Conservation (phyloP, 139 green algal species). For the Picochlorum sp. region DNA sequence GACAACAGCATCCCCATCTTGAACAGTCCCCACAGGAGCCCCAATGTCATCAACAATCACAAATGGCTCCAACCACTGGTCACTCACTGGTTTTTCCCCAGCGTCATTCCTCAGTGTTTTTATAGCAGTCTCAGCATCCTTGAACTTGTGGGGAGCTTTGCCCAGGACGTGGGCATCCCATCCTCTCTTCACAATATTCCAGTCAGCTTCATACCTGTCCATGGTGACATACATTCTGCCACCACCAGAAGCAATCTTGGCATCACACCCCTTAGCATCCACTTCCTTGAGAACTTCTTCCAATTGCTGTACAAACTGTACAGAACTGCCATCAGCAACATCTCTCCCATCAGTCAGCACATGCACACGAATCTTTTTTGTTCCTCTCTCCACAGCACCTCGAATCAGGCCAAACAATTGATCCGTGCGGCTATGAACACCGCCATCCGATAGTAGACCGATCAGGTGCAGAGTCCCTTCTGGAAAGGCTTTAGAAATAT, state of each 20-base stretch:
- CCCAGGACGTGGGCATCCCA: constrained; percentile 91
- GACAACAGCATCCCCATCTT: constrained; percentile 33
- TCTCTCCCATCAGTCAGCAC: constrained; percentile 89
- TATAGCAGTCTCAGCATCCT: constrained; percentile 19
- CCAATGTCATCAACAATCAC: constrained; percentile 72
- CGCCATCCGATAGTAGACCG: constrained; percentile 84
- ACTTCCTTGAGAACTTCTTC: constrained; percentile 49
- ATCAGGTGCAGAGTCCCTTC: constrained; percentile 91
- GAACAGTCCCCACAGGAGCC: constrained; percentile 76
- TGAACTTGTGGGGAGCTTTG: constrained; percentile 73
- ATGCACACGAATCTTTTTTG: constrained; percentile 83
- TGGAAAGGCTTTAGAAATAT: constrained; percentile 30
- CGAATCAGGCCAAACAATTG: constrained; percentile 57
- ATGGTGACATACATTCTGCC: constrained; percentile 93
- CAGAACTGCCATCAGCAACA: constrained; percentile 73
- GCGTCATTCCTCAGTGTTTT: constrained; percentile 37
- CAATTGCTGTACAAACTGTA: constrained; percentile 63
- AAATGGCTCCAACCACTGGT: constrained; percentile 79
- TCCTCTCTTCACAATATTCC: constrained; percentile 87
- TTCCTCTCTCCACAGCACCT: constrained; percentile 63
- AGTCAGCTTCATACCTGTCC: constrained; percentile 96
- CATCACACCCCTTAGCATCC: constrained; percentile 44
- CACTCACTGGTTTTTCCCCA: constrained; percentile 46
- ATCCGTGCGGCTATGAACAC: constrained; percentile 71
- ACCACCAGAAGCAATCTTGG: constrained; percentile 80